Evolutionary conservation across 1,284 basidiomycete genomes (phyloP).

Genomic region (Puccinia triticina): DNA sequence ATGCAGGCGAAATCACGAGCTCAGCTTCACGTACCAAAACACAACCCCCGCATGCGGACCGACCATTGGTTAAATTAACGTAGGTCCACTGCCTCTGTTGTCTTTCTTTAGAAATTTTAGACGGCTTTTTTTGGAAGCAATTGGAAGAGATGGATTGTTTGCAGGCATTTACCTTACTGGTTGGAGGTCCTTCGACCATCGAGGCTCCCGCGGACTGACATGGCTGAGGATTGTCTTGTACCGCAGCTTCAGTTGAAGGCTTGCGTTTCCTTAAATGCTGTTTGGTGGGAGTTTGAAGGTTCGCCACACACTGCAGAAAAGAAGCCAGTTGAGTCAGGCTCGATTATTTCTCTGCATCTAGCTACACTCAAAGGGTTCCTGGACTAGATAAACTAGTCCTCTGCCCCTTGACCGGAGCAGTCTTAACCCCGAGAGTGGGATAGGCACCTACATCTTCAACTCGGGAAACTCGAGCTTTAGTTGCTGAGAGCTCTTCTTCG

Average conservation of each 20-base stretch:
- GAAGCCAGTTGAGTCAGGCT: conserved; percentile 9
- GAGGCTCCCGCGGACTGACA: background rate
- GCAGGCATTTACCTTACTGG: conserved; percentile 26
- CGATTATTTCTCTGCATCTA: background rate
- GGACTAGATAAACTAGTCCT: background rate
- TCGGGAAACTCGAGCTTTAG: conserved; percentile 26
- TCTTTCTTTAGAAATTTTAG: background rate
- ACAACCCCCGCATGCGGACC: conserved; percentile 4
- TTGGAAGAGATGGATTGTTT: background rate
- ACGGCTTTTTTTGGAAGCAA: background rate
- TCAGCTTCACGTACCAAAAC: conserved; percentile 13
- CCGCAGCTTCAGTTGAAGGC: background rate
- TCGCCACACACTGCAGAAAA: background rate
- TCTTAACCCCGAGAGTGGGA: background rate
- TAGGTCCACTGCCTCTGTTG: background rate
- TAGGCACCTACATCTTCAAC: background rate
- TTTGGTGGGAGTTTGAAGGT: conserved; percentile 20
- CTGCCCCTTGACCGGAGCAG: background rate
- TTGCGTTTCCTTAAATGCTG: conserved; percentile 17
- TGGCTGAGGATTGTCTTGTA: conserved; percentile 9
- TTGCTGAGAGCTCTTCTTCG: conserved; percentile 31
- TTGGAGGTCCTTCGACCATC: conserved; percentile 16
- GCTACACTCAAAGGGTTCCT: background rate
- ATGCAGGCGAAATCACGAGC: background rate
- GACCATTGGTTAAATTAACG: conserved; percentile 9